Percentiles rank a stretch among this genome's conserved stretches.
Evolutionary conservation across 169 alveolate species (phyloP).

Genomic region (Plasmodium vivax): DNA sequence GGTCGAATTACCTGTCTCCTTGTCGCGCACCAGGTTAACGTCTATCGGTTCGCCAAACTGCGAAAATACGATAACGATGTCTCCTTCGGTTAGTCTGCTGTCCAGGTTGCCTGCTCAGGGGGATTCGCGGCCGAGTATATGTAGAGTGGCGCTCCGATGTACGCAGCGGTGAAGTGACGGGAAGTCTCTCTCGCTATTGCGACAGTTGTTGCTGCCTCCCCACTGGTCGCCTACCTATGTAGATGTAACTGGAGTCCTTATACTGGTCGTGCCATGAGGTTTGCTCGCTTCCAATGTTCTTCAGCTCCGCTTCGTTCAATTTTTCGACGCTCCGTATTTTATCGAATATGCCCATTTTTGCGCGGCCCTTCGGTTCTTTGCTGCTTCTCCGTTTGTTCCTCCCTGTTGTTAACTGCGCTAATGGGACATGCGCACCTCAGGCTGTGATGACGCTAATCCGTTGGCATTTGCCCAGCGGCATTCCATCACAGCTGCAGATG

Average conservation of each 20-base stretch:
- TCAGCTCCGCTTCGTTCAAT: conserved; percentile 83
- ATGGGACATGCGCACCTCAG: background rate
- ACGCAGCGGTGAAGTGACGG: background rate
- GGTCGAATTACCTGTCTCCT: conserved; percentile 91
- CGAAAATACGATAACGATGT: conserved; percentile 96
- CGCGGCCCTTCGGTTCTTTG: background rate
- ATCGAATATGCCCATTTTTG: conserved; percentile 65
- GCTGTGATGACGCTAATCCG: background rate
- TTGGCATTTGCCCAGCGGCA: background rate
- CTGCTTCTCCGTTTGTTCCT: background rate
- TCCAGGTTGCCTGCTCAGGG: conserved; percentile 89
- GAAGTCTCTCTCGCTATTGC: background rate
- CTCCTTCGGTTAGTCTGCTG: conserved; percentile 97
- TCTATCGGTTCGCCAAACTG: conserved; percentile 98
- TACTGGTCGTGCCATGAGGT: conserved; percentile 88
- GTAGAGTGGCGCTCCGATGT: background rate
- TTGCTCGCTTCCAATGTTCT: conserved; percentile 80
- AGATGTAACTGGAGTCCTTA: conserved; percentile 84
- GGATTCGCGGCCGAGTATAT: background rate
- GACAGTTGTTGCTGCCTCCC: background rate
- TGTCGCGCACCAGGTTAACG: conserved; percentile 94
- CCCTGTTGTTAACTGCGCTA: background rate
- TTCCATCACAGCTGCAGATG: background rate
- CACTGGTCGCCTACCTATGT: conserved; percentile 73
- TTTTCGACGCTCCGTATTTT: conserved; percentile 63